Conservation (phyloP, 306 rosid genomes). For the Prunus davidiana region DNA sequence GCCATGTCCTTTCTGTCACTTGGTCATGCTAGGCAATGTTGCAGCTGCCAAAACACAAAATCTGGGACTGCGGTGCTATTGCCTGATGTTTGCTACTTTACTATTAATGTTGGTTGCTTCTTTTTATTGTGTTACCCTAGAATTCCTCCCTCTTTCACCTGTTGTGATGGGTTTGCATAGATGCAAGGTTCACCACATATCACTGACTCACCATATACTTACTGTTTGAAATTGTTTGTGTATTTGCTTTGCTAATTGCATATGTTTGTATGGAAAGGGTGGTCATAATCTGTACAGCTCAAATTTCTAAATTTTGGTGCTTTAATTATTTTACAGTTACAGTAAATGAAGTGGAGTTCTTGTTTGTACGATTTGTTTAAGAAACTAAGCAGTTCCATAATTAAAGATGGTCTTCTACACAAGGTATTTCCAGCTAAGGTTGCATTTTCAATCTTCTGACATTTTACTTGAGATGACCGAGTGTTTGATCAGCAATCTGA, state of each 20-base stretch:
- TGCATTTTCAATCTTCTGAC: background rate
- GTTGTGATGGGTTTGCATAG: background rate
- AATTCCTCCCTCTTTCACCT: background rate
- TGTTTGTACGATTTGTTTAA: conserved; percentile 35
- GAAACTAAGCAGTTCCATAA: conserved; percentile 55
- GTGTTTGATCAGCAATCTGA: background rate
- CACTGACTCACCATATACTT: background rate
- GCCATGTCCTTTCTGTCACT: background rate
- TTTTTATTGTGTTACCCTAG: background rate
- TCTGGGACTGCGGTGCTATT: background rate
- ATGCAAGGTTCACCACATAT: background rate
- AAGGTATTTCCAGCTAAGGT: conserved; percentile 42
- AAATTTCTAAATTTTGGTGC: background rate
- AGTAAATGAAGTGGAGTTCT: conserved; percentile 73
- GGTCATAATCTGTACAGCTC: background rate
- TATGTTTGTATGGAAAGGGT: too few species aligned
- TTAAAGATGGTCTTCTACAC: conserved; percentile 56
- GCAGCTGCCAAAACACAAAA: background rate
- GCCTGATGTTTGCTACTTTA: background rate
- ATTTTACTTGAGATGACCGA: background rate
- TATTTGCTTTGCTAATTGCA: background rate
- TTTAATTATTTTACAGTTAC: conserved; percentile 48
- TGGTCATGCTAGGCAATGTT: background rate
- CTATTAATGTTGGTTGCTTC: background rate
- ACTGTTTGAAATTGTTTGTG: background rate